Conservation (phyloP, 495 filamentous ascomycete species). For the Xylaria telfairii region DNA sequence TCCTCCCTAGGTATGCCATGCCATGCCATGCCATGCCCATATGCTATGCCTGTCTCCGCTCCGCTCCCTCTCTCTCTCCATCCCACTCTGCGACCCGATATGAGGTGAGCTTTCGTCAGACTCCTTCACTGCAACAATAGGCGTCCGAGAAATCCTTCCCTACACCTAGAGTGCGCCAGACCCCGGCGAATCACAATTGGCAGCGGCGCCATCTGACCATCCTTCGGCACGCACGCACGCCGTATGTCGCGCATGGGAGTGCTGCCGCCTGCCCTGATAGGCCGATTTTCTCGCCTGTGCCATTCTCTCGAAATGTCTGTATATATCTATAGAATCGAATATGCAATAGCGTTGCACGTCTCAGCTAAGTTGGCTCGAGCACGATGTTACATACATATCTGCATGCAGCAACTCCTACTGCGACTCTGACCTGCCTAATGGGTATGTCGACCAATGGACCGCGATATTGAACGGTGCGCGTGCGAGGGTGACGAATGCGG, state of each 20-base stretch:
- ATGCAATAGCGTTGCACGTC: constrained; percentile 29
- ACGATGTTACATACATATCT: constrained; percentile 28
- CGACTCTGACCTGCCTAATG: constrained; percentile 27
- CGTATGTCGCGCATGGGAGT: constrained; percentile 22
- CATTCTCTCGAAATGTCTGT: constrained; percentile 7
- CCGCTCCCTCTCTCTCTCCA: no score
- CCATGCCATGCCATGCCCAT: no score
- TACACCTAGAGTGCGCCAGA: no score
- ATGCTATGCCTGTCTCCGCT: constrained; percentile 1
- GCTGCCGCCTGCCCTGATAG: constrained; percentile 24
- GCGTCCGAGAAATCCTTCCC: constrained; percentile 19
- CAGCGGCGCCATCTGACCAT: constrained; percentile 22
- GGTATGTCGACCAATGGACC: constrained; percentile 8
- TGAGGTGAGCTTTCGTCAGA: constrained; percentile 27
- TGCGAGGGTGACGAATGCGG: not conserved
- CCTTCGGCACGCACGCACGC: constrained; percentile 19
- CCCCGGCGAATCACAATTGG: constrained; percentile 19
- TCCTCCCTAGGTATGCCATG: no score
- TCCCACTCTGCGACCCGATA: not conserved
- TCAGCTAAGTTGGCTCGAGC: constrained; percentile 24
- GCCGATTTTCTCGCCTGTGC: constrained; percentile 11
- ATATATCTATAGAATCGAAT: constrained; percentile 27
- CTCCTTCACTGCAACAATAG: constrained; percentile 16
- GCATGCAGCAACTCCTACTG: constrained; percentile 27
- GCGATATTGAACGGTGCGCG: not conserved